Percentiles rank a stretch among this genome's conserved stretches.
These are phyloP conservation scores for Talaromyces wortmannii DNA, from an alignment of 495 filamentous ascomycete species.

Conservation along the genomic window DNA sequence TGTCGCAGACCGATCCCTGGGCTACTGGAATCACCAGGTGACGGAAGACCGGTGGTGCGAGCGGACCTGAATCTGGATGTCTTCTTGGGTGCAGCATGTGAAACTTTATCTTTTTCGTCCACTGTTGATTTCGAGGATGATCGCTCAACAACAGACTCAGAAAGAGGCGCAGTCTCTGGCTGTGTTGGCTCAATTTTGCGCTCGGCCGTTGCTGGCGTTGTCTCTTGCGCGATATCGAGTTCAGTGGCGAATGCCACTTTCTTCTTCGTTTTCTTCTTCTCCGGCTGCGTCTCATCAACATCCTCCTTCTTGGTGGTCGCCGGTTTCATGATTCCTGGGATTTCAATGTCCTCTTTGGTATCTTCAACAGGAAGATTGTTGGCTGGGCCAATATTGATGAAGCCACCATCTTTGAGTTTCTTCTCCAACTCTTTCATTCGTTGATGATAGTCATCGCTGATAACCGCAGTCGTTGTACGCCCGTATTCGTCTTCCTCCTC, in stretches of 20 bases:
- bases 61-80: slow-evolving; percentile 36
- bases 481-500: slow-evolving; percentile 66
- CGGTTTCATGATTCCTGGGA: slow-evolving; percentile 8
- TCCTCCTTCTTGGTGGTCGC: slow-evolving; percentile 8
- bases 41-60: slow-evolving; percentile 9
- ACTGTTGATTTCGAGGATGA: slow-evolving; percentile 12
- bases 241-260: slow-evolving; percentile 76
- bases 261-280: slow-evolving; percentile 42
- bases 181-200: slow-evolving; percentile 31
- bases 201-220: slow-evolving; percentile 13
- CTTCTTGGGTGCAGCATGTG: slow-evolving; percentile 24
- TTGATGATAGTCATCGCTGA: slow-evolving; percentile 65
- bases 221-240: slow-evolving; percentile 60
- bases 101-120: slow-evolving; percentile 10
- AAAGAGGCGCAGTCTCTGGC: slow-evolving; percentile 22
- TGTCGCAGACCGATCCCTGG: neutral
- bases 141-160: slow-evolving; percentile 44
- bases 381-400: slow-evolving; percentile 47
- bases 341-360: slow-evolving; percentile 23
- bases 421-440: slow-evolving; percentile 82
- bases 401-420: slow-evolving; percentile 51
- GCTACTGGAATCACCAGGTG: slow-evolving; percentile 5
- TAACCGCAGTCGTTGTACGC: slow-evolving; percentile 50
- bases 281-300: slow-evolving; percentile 5
- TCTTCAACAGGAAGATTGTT: slow-evolving; percentile 23